A percentile compares a stretch with the other conserved stretches of the same genome.
phyloP scores from a whole-genome alignment of 169 alveolate species.

The Cryptosporidium sp. region DNA sequence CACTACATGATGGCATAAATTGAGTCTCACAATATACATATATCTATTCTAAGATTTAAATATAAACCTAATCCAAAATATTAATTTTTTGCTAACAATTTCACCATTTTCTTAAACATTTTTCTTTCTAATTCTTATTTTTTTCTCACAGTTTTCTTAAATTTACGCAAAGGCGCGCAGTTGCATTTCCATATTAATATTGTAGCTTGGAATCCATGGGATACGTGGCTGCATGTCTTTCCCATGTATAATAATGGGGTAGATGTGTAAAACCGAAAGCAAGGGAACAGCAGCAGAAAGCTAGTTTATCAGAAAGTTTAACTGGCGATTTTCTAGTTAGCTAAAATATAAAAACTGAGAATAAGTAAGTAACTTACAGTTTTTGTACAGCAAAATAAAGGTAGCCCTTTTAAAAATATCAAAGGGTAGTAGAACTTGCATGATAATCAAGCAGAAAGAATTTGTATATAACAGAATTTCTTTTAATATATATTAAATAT shows the following conservation, averaged over 20 bases:
- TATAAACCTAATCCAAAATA: no score
- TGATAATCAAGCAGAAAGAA: background rate
- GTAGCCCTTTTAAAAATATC: background rate
- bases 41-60: background rate
- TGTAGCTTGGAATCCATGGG: conserved; percentile 6
- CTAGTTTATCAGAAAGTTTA: background rate
- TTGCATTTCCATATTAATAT: conserved; percentile 25
- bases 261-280: conserved; percentile 5
- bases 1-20: background rate
- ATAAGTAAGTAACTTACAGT: background rate
- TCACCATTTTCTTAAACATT: background rate
- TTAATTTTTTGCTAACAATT: background rate
- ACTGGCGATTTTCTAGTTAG: conserved; percentile 3
- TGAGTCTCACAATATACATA: no score
- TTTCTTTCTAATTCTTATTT: background rate
- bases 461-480: background rate
- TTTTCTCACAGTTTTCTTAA: background rate
- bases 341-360: background rate
- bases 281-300: conserved; percentile 19
- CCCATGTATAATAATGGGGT: conserved; percentile 29
- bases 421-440: background rate
- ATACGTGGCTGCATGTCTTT: conserved; percentile 33
- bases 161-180: conserved; percentile 49
- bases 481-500: background rate
- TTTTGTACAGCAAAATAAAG: background rate